Evolutionary conservation across 129 eudicot genomes (phyloP), one percentile per base, ranked within the genome.

Genomic region (Tagetes erecta): DNA sequence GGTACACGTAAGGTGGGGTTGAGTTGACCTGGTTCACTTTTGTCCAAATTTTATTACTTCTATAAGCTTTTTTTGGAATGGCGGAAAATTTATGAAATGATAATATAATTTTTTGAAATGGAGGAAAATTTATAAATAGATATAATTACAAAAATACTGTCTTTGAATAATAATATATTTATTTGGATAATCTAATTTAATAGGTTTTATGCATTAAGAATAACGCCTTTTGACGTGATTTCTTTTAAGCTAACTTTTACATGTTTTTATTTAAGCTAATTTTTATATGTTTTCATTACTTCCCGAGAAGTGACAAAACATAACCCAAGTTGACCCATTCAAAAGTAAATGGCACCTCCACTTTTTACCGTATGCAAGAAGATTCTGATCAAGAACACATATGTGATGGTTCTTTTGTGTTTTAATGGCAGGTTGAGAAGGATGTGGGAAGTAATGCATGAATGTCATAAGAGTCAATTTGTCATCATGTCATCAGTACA

Each of bases 371-470:
- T 49, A 10, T 49, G 53, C 12, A 49, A 49, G 3, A 49, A 44
- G 10, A 8, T 44, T 44, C 6, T 0, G 49, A 10, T 44, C 10
- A 5, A 44, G 49, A 44, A 44, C 5, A 44, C 33, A 57, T 39
- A 58, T 51, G 30, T 52, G 47, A 27, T 1, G 7, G 10, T 56
- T 67, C 9, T 8, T 31, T 14, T 40, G 35, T 56, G 27, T 70
- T 45, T 44, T 30, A 11, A 35, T 71, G 70, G 39, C 88, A 94
- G 99, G 80, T 82, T 94, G 65, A 85, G 87, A 84, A 85, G 76
- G 83, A 94, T 94, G 99, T 94, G 99, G 99, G 96, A 91, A 70
- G 85, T 71, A 77, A 94, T 94, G 99, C 73, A 73, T 53, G 96
- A 88, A 35, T 88, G 91, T 80, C 99, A 94, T 80, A 85, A 82